Evolutionary conservation across 2,329 filamentous ascomycete genomes (phyloP).

Genomic region (Microsporum canis): DNA sequence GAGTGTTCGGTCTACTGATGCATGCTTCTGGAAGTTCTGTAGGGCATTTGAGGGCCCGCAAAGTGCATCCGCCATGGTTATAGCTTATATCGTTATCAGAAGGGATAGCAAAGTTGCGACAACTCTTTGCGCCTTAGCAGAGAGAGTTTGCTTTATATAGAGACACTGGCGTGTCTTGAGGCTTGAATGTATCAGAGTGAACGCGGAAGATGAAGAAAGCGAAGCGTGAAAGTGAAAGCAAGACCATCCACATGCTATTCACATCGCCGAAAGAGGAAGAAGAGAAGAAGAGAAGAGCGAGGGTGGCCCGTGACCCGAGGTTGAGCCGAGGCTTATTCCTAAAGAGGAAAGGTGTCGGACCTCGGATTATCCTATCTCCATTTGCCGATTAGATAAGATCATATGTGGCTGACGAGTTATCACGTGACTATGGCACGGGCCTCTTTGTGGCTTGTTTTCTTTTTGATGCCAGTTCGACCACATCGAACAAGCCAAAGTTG

Average conservation of each 20-base stretch:
- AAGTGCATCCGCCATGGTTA: constrained; percentile 52
- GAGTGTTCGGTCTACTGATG: constrained; percentile 54
- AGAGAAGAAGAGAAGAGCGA: not conserved
- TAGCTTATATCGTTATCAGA: not conserved
- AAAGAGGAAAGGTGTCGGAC: not conserved
- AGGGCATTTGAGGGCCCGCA: constrained; percentile 67
- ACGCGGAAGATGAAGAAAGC: not conserved
- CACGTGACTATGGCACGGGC: not conserved
- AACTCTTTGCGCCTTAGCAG: not conserved
- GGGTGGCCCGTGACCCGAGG: not conserved
- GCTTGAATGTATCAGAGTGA: not conserved
- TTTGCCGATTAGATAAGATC: not conserved
- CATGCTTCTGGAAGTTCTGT: constrained; percentile 61
- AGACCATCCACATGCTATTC: not conserved
- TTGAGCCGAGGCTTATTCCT: not conserved
- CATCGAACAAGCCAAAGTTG: not conserved
- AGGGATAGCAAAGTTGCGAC: not conserved
- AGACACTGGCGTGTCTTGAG: not conserved
- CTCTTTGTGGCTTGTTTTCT: not conserved
- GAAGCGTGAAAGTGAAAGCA: not conserved
- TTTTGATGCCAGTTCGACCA: not conserved
- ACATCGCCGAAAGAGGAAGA: not conserved
- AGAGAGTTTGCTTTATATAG: not conserved
- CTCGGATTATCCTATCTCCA: not conserved
- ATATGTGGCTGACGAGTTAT: not conserved